Percentiles rank a stretch among this genome's conserved stretches.
Evolutionary conservation across 208 protist genomes (phyloP).

Genomic region (Acanthamoeba sp.): DNA sequence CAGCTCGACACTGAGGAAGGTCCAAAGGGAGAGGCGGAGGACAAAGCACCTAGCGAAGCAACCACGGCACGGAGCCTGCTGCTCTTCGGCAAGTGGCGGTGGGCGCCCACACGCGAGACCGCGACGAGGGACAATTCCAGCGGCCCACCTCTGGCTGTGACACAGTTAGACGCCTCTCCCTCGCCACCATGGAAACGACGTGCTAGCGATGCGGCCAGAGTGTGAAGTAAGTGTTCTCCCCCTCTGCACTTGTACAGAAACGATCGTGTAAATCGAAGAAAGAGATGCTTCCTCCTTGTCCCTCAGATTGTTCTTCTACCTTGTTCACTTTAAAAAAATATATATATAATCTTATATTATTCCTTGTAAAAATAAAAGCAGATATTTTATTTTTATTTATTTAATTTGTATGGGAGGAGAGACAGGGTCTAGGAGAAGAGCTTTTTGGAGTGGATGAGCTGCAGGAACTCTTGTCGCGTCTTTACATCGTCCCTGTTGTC

Average conservation of each 20-base stretch:
- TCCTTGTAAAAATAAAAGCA: too few species aligned
- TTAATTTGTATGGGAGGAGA: not conserved
- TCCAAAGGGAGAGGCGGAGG: not conserved
- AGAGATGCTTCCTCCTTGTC: not conserved
- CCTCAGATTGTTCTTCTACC: not conserved
- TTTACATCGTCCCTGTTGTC: slow-evolving; percentile 68
- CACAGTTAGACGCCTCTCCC: not conserved
- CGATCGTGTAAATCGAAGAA: not conserved
- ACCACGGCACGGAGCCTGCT: not conserved
- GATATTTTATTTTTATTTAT: too few species aligned
- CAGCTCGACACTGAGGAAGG: not conserved
- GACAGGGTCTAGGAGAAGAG: not conserved
- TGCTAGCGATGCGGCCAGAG: not conserved
- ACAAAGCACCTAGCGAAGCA: not conserved
- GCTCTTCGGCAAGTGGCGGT: not conserved
- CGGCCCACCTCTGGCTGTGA: not conserved
- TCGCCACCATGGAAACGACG: not conserved
- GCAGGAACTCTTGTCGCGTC: slow-evolving; percentile 76
- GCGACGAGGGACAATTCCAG: too few species aligned
- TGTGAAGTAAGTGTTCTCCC: too few species aligned
- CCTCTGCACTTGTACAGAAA: too few species aligned
- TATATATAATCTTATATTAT: too few species aligned
- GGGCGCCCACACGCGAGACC: not conserved
- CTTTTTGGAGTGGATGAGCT: slow-evolving; percentile 66
- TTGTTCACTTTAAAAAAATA: too few species aligned